Evolutionary conservation across 495 filamentous ascomycete species (phyloP).

Genomic region (Hypoxylon intermedium): DNA sequence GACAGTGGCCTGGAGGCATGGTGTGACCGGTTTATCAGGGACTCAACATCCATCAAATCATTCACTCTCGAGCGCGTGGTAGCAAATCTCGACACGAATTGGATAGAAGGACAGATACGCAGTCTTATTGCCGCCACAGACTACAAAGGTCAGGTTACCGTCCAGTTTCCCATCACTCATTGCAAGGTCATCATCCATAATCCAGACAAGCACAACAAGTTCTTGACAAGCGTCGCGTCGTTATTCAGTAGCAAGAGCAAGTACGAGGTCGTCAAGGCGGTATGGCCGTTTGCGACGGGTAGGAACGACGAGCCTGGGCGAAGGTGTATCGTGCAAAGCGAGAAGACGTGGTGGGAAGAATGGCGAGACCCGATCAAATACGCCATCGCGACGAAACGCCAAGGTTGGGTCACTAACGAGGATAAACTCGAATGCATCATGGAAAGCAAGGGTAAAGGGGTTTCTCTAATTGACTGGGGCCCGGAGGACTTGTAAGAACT

Average conservation of each 20-base stretch:
- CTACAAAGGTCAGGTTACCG: slow-evolving; percentile 57
- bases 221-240: slow-evolving; percentile 51
- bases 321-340: slow-evolving; percentile 56
- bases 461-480: slow-evolving; percentile 50
- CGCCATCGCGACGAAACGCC: slow-evolving; percentile 52
- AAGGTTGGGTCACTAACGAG: slow-evolving; percentile 60
- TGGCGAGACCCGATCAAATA: slow-evolving; percentile 54
- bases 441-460: slow-evolving; percentile 47
- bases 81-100: slow-evolving; percentile 58
- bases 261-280: slow-evolving; percentile 58
- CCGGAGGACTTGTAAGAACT: slow-evolving; percentile 34
- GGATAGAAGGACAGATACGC: slow-evolving; percentile 60
- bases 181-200: slow-evolving; percentile 55
- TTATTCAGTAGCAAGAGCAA: slow-evolving; percentile 54
- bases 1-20: slow-evolving; percentile 56
- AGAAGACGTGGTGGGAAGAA: slow-evolving; percentile 62
- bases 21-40: slow-evolving; percentile 56
- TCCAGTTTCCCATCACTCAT: slow-evolving; percentile 61
- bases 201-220: slow-evolving; percentile 50
- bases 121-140: slow-evolving; percentile 51
- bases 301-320: slow-evolving; percentile 48
- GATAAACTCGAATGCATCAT: slow-evolving; percentile 59
- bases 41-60: slow-evolving; percentile 53
- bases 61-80: slow-evolving; percentile 59
- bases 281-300: slow-evolving; percentile 56